phyloP scores from a whole-genome alignment of 2,329 filamentous ascomycete species.

The Epichloe sibirici region DNA sequence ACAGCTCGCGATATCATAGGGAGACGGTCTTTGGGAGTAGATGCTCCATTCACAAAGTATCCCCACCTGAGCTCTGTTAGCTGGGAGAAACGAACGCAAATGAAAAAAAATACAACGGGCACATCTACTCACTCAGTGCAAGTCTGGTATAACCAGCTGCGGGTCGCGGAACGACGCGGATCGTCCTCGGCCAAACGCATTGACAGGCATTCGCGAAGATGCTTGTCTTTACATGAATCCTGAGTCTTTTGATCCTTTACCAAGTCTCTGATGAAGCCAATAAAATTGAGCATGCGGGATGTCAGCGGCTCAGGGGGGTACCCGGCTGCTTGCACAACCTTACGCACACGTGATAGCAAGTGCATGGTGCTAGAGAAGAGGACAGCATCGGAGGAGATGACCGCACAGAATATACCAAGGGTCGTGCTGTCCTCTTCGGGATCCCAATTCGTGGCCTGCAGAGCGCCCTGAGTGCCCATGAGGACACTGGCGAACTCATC shows the following conservation, averaged over 20 bases:
- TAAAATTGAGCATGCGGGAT: slow-evolving; percentile 38
- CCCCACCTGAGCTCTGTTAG: slow-evolving; percentile 48
- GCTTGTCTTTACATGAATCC: slow-evolving; percentile 13
- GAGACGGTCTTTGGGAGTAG: slow-evolving; percentile 49
- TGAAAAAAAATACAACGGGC: neutral
- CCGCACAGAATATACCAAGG: slow-evolving; percentile 37
- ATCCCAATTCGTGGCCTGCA: slow-evolving; percentile 44
- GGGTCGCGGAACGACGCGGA: slow-evolving; percentile 10
- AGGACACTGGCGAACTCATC: slow-evolving; percentile 37
- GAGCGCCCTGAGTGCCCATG: slow-evolving; percentile 25
- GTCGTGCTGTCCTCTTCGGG: slow-evolving; percentile 27
- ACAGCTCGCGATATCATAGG: slow-evolving; percentile 62
- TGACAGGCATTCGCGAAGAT: slow-evolving; percentile 20
- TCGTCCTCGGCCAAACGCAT: slow-evolving; percentile 11
- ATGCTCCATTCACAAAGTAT: slow-evolving; percentile 62
- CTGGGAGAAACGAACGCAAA: neutral
- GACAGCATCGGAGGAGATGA: slow-evolving; percentile 27
- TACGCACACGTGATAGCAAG: slow-evolving; percentile 21
- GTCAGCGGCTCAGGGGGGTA: slow-evolving; percentile 26
- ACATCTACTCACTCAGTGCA: slow-evolving; percentile 36
- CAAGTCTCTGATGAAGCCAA: slow-evolving; percentile 28
- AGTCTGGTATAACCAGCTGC: slow-evolving; percentile 40
- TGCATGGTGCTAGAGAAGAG: slow-evolving; percentile 30
- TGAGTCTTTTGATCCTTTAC: slow-evolving; percentile 14
- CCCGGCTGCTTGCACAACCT: slow-evolving; percentile 29